These are phyloP conservation scores for Glomus cerebriforme DNA, from an alignment of 192 early-diverging fungal species.

Conservation along the genomic window DNA sequence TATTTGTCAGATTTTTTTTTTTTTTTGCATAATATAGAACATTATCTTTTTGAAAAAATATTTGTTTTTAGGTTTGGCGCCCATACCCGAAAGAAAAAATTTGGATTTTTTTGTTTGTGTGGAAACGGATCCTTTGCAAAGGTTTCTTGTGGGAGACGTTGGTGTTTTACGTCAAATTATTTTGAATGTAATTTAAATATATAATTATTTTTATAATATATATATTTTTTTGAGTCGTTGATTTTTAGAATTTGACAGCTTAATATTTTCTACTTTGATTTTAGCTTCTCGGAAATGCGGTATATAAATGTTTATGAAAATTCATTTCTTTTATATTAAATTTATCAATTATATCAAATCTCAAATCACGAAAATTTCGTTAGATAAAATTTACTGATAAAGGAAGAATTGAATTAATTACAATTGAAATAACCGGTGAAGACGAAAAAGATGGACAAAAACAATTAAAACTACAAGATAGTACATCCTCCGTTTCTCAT, in stretches of 20 bases:
- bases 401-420: background rate
- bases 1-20: background rate
- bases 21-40: background rate
- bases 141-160: conserved; percentile 17
- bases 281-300: conserved; percentile 15
- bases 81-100: conserved; percentile 6
- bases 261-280: background rate
- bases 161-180: conserved; percentile 11
- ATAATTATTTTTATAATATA: background rate
- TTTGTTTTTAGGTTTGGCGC: conserved; percentile 10
- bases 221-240: background rate
- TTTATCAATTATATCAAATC: background rate
- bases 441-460: background rate
- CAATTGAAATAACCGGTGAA: background rate
- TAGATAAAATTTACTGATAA: conserved; percentile 13
- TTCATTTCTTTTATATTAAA: background rate
- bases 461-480: background rate
- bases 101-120: background rate
- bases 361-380: background rate
- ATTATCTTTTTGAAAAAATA: background rate
- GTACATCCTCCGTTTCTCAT: background rate
- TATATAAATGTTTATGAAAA: background rate
- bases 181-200: conserved; percentile 10
- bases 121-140: background rate
- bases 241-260: background rate